Percentiles rank a stretch among this genome's conserved stretches.
Evolutionary conservation across 2,329 filamentous ascomycete species (phyloP).

Genomic region (Dactylellina leptospora): DNA sequence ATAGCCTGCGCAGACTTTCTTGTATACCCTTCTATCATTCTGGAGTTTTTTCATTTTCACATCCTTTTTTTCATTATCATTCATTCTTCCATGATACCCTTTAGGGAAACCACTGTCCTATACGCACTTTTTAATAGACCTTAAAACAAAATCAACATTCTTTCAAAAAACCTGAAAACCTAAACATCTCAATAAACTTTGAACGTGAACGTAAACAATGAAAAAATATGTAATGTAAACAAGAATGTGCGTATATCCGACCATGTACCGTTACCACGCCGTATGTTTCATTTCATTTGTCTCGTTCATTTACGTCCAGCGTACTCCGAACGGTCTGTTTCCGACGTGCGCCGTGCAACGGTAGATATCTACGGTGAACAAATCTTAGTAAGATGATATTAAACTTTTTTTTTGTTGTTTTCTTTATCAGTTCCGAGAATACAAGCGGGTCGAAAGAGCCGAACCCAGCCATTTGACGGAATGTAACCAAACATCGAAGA

Average conservation of each 20-base stretch:
- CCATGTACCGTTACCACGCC: neutral
- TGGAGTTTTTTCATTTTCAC: conserved; percentile 33
- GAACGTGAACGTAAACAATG: neutral
- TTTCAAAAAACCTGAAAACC: conserved; percentile 29
- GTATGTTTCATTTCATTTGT: no score
- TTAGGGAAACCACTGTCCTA: conserved; percentile 37
- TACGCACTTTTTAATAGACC: conserved; percentile 22
- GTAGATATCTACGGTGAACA: neutral
- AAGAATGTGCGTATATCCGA: neutral
- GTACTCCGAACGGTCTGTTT: no score
- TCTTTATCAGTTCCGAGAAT: no score
- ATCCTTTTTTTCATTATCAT: conserved; percentile 25
- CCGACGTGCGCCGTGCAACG: neutral
- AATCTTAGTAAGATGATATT: no score
- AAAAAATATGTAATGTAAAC: neutral
- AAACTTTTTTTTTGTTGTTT: no score
- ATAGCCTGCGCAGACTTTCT: conserved; percentile 35
- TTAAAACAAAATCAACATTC: conserved; percentile 24
- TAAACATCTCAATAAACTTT: neutral
- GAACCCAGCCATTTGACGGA: conserved; percentile 28
- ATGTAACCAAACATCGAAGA: conserved; percentile 20
- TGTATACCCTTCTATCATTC: conserved; percentile 53
- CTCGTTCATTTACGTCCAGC: no score
- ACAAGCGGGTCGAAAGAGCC: neutral
- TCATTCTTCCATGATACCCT: conserved; percentile 47